Conservation (phyloP, 129 eudicot genomes). For the Lactuca saligna region DNA sequence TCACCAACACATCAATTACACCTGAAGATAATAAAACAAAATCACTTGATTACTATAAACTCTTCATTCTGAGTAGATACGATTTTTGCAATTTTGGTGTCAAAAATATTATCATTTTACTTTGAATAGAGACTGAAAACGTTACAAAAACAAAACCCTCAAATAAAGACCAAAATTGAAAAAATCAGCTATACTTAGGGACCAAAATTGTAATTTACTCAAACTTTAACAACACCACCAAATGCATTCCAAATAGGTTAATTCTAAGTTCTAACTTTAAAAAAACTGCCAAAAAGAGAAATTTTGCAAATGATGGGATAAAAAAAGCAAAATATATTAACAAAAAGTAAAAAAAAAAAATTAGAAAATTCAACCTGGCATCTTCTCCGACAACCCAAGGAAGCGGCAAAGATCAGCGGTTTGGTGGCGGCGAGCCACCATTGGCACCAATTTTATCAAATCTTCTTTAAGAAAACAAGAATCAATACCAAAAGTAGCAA, state of each 20-base stretch:
- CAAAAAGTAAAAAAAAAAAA: neutral
- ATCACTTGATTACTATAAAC: no score
- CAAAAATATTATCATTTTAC: neutral
- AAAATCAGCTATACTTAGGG: neutral
- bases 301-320: neutral
- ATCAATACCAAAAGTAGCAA: constrained; percentile 80
- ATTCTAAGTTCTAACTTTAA: neutral
- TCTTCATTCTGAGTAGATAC: no score
- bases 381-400: constrained; percentile 90
- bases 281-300: neutral
- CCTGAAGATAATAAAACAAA: constrained; percentile 44
- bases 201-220: neutral
- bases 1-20: constrained; percentile 83
- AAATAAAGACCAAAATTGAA: neutral
- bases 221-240: neutral
- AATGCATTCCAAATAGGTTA: neutral
- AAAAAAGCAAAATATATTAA: neutral
- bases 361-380: constrained; percentile 68
- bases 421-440: constrained; percentile 97
- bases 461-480: constrained; percentile 78
- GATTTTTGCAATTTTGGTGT: no score
- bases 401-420: constrained; percentile 95
- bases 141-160: neutral
- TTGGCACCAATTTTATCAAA: constrained; percentile 77
- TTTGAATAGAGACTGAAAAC: neutral